Percentiles rank a stretch among this genome's conserved stretches.
Conservation (phyloP, 331 rosid species). For the Arachis monticola region DNA sequence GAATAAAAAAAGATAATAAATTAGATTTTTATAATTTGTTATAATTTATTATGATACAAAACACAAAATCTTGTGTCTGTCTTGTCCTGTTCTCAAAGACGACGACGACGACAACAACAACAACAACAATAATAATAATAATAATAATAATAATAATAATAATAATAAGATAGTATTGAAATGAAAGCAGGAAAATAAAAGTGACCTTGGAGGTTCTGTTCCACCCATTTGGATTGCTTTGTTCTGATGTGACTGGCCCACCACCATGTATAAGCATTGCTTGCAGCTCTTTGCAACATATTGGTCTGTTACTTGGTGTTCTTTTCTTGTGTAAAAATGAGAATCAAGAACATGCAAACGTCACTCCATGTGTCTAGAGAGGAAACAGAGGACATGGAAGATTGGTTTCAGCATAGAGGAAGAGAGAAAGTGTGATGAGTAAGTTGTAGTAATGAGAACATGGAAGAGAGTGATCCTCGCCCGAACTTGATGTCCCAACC, state of each 20-base stretch:
- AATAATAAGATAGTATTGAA: background rate
- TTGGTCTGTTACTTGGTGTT: slow-evolving; percentile 9
- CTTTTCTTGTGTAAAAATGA: background rate
- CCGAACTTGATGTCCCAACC: slow-evolving; percentile 52
- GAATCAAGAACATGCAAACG: slow-evolving; percentile 31
- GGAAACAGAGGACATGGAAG: slow-evolving; percentile 41
- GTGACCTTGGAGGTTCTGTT: slow-evolving; percentile 87
- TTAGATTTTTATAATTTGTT: too few relatives aligned
- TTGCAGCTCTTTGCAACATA: slow-evolving; percentile 99
- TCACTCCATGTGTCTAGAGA: slow-evolving; percentile 32
- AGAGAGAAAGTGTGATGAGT: background rate
- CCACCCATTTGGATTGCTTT: slow-evolving; percentile 99
- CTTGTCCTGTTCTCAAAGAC: too few relatives aligned
- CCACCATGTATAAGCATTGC: slow-evolving; percentile 99
- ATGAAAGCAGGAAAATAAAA: slow-evolving; percentile 22
- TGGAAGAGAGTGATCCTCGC: slow-evolving; percentile 80
- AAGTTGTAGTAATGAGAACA: slow-evolving; percentile 58
- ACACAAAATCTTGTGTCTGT: too few relatives aligned
- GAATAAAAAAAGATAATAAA: too few relatives aligned
- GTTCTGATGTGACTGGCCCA: slow-evolving; percentile 99
- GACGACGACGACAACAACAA: too few relatives aligned
- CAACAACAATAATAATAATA: too few relatives aligned
- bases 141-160: background rate
- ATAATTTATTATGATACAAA: too few relatives aligned
- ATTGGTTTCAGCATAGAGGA: slow-evolving; percentile 35